Conservation (phyloP, 805 yeast genomes). For the Barnettozyma siamensis region DNA sequence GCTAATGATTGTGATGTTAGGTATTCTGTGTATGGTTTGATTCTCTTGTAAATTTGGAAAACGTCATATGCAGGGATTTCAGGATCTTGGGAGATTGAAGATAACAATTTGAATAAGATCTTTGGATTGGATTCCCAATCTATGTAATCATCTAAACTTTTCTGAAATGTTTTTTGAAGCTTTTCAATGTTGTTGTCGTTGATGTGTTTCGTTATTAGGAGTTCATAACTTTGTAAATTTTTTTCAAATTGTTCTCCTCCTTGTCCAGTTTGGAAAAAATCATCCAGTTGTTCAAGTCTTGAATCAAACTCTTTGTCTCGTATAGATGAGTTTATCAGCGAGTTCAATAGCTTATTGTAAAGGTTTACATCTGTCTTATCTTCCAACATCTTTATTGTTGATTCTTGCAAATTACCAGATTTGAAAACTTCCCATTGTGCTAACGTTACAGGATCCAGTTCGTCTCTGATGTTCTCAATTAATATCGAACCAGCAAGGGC, state of each 20-base stretch:
- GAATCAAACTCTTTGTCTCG: neutral
- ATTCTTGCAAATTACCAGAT: neutral
- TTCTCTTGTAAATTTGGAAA: constrained; percentile 34
- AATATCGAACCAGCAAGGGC: neutral
- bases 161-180: constrained; percentile 28
- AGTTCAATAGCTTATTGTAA: neutral
- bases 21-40: constrained; percentile 34
- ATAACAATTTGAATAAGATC: constrained; percentile 26
- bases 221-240: constrained; percentile 8
- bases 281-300: neutral
- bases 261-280: neutral
- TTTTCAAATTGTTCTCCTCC: constrained; percentile 1
- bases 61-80: constrained; percentile 23
- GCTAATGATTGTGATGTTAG: constrained; percentile 35
- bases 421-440: constrained; percentile 9
- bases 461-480: neutral
- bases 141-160: constrained; percentile 33
- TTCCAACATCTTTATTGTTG: neutral
- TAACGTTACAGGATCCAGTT: neutral
- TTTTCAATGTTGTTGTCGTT: neutral
- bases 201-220: constrained; percentile 12
- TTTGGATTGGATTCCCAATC: constrained; percentile 34
- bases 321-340: neutral
- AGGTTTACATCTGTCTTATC: neutral
- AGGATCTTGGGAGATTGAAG: constrained; percentile 23